Percentiles rank a stretch among this genome's conserved stretches.
Evolutionary conservation across 305 asterid genomes (phyloP).

Genomic region (Fraxinus sp.): DNA sequence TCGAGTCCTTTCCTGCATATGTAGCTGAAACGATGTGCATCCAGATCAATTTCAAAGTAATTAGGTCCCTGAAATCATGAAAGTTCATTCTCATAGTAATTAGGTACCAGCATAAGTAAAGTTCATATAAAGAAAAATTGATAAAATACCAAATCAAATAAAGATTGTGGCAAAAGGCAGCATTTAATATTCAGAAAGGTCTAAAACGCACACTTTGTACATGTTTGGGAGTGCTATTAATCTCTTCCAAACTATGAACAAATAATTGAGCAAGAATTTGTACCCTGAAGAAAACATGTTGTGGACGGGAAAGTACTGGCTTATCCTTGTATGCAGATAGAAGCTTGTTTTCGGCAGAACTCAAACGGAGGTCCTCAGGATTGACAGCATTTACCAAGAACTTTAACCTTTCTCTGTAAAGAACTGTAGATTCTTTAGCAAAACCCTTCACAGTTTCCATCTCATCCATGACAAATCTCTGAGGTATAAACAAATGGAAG

Average conservation of each 20-base stretch:
- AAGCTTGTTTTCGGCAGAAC: slow-evolving; percentile 83
- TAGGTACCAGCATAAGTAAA: neutral
- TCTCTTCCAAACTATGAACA: neutral
- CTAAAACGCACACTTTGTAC: neutral
- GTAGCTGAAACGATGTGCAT: slow-evolving; percentile 93
- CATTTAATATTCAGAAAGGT: neutral
- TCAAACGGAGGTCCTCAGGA: slow-evolving; percentile 75
- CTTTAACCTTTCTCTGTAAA: slow-evolving; percentile 80
- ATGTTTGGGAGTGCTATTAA: neutral
- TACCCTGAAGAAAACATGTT: slow-evolving; percentile 78
- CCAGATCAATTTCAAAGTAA: slow-evolving; percentile 88
- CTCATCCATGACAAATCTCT: slow-evolving; percentile 67
- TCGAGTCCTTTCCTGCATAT: slow-evolving; percentile 86
- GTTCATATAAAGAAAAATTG: neutral
- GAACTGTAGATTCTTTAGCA: slow-evolving; percentile 55
- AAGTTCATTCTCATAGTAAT: neutral
- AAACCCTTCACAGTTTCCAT: slow-evolving; percentile 65
- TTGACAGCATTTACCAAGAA: slow-evolving; percentile 72
- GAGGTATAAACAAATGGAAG: slow-evolving; percentile 15
- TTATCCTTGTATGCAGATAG: slow-evolving; percentile 78
- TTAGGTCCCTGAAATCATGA: slow-evolving; percentile 58
- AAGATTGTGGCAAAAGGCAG: neutral
- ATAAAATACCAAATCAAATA: neutral
- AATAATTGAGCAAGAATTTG: neutral
- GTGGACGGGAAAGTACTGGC: slow-evolving; percentile 96